Conservation (phyloP, 169 alveolate genomes). For the Ichthyophthirius multifiliis region DNA sequence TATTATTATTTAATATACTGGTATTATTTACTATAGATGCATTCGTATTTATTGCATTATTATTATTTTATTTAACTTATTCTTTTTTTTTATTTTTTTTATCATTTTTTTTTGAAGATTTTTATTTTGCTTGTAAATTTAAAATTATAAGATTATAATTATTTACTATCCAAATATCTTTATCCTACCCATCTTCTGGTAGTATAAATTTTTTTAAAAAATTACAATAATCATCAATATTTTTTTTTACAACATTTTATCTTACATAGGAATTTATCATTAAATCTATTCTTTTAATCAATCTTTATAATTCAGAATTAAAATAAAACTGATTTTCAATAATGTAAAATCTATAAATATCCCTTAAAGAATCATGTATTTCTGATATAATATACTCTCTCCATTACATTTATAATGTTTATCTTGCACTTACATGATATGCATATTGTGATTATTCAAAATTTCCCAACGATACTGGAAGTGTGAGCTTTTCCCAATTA, state of each 20-base stretch:
- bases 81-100: neutral
- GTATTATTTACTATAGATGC: no score
- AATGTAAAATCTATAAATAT: constrained; percentile 19
- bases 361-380: constrained; percentile 17
- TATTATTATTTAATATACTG: no score
- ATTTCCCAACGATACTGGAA: constrained; percentile 17
- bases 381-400: constrained; percentile 35
- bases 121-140: neutral
- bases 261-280: neutral
- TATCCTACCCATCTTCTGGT: neutral
- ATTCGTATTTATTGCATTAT: no score
- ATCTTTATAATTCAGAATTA: neutral
- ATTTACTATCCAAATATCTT: neutral
- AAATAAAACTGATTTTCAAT: neutral
- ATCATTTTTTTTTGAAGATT: neutral
- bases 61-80: no score
- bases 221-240: constrained; percentile 11
- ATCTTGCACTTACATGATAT: neutral
- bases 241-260: constrained; percentile 7
- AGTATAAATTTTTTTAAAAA: neutral
- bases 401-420: constrained; percentile 12
- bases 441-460: constrained; percentile 11
- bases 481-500: neutral
- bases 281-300: constrained; percentile 10
- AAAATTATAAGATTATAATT: neutral